phyloP scores from a whole-genome alignment of 169 alveolate genomes.

The Eimeria praecox region DNA sequence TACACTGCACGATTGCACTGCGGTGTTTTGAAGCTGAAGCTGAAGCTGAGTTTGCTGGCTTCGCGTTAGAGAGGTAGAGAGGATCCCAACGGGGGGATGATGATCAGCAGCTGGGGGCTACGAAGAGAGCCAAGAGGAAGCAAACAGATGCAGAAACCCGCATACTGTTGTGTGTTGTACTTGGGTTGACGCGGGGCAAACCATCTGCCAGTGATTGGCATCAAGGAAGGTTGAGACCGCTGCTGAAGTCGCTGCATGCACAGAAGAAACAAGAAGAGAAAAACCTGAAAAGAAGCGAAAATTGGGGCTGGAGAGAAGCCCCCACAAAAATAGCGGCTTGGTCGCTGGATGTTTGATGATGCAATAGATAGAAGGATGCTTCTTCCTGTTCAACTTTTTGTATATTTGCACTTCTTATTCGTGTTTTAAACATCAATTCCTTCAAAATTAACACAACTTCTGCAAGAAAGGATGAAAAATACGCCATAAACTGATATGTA shows the following conservation, averaged over 20 bases:
- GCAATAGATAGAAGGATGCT: neutral
- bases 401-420: neutral
- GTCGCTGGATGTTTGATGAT: neutral
- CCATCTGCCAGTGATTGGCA: no score
- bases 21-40: no score
- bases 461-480: neutral
- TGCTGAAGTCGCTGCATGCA: slow-evolving; percentile 25
- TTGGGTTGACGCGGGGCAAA: no score
- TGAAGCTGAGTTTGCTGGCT: no score
- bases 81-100: neutral
- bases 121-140: neutral
- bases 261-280: neutral
- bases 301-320: slow-evolving; percentile 46
- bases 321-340: slow-evolving; percentile 34
- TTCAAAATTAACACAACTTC: neutral
- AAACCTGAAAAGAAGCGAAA: neutral
- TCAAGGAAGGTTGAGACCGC: neutral
- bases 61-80: no score
- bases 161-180: neutral
- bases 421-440: neutral
- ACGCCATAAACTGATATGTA: no score
- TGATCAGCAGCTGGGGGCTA: neutral
- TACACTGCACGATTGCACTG: neutral
- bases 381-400: neutral
- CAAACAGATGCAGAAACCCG: neutral